Evolutionary conservation across 305 asterid genomes (phyloP), one percentile per base, ranked within the genome.

Genomic region (Fraxinus dipetala): DNA sequence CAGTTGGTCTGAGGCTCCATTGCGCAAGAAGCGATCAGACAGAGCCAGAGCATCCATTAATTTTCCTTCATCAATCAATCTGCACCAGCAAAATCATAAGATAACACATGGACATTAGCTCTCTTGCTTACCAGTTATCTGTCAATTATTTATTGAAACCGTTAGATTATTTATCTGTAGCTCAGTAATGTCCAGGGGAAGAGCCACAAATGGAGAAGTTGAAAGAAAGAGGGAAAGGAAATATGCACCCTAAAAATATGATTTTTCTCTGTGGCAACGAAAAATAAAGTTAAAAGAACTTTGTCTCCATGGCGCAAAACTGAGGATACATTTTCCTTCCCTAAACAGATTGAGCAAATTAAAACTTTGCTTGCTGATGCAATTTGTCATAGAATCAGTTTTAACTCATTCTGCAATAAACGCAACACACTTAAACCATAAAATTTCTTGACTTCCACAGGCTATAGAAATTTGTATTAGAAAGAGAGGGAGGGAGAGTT

Each of bases 41-140:
- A 96, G 90, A 82, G 97, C 98, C 79, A 94, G 96, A 85, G 99
- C 99, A 92, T 96, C 99, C 91, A 88, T 84, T 85, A 94, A 83
- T 79, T 93, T 94, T 51, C 97, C 98, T 89, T 94, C 99, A 83
- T 92, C 98, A 81, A 92, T 94, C 89, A 93, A 87, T 87, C 99
- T 96, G 92, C 77, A 70, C 82, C 69, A 28, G 45, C 31, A 51
- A 88, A 83, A 84, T 51, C 20, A 83, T 40, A 43, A 83, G 82
- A 75, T 31, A 76, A 34, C 36, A 76, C 77, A 78, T 82, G 69
- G 63, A 22, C 18, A 70, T 61, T 30, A 82, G 72, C 77, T 63
- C 18, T 65, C 24, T 61, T 35, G n/a, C 67, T 78, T 79, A 61
- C 54, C 76, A 75, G 70, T 70, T 65, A 78, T 20, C 30, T 77